Evolutionary conservation across 2,329 filamentous ascomycete species (phyloP), one percentile per base, ranked within the genome.

Genomic region (Scedosporium apiospermum): DNA sequence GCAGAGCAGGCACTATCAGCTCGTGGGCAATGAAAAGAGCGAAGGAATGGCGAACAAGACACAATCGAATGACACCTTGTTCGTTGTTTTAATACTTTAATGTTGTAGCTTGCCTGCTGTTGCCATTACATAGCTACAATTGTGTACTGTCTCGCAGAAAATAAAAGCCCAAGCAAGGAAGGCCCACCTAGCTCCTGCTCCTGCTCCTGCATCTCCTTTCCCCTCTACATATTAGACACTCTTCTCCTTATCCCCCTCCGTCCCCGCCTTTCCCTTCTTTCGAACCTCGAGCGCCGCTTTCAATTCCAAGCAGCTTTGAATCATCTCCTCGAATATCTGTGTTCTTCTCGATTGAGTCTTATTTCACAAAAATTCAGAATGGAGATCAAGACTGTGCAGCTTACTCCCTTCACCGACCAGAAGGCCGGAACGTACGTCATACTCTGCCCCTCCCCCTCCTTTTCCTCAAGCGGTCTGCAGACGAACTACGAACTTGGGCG

Each of bases 381-480:
- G 91, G 78, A 79, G 68, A 74, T 82, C 77, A 84, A 90, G 77
- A 91, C 88, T 62, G 90, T 97, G 71, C 84, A 89, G 69, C 86
- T 96, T 76, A 87, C 86, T 76, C 86, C 93, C 65, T 97, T 95
- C 78, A 83, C 88, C 67, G 95, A 98, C 84, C 95, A 99, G 85
- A 99, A 99, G 84, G 92, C 93, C 67, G 93, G 93, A 85, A 98
- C 93, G 93, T 97, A 87, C 78, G 93, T 92, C 69, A 68, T 67
- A 65, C 65, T 65, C 66, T 72, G 71, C 72, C 72, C 72, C 70
- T 67, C 70, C 69, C 71, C 67, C 67, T 58, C 66, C 66, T 57
- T 41, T 38, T 57, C 64, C 58, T 49, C 62, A 60, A 23, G 58
- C 34, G 14, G n/a, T 63, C 59, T 14, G n/a, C 38, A 23, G 23